Percentiles rank a stretch among this genome's conserved stretches.
phyloP scores from a whole-genome alignment of 2,329 filamentous ascomycete genomes.

The Lachnellula arida region DNA sequence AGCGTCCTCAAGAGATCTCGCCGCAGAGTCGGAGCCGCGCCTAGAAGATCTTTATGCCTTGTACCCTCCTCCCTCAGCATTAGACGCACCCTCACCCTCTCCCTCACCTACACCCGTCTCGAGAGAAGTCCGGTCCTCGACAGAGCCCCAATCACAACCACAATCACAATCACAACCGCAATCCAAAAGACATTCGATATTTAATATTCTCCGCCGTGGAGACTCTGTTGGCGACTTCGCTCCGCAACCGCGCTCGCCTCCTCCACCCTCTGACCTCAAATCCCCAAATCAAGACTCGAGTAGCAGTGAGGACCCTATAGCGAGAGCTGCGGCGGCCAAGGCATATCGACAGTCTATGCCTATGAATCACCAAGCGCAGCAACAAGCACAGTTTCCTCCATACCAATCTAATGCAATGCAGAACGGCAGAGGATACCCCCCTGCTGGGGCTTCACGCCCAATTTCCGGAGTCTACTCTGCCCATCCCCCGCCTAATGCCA shows the following conservation, averaged over 20 bases:
- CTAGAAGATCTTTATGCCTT: constrained; percentile 7
- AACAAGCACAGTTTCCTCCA: constrained; percentile 38
- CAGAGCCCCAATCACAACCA: constrained; percentile 18
- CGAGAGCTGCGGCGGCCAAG: constrained; percentile 26
- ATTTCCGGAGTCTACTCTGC: constrained; percentile 43
- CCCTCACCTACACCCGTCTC: constrained; percentile 17
- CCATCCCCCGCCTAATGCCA: constrained; percentile 37
- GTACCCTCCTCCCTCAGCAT: constrained; percentile 2
- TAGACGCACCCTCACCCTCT: constrained; percentile 4
- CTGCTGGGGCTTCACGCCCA: constrained; percentile 36
- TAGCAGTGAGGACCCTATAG: constrained; percentile 29
- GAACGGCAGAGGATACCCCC: constrained; percentile 34
- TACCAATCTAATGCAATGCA: constrained; percentile 40
- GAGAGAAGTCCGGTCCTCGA: constrained; percentile 23
- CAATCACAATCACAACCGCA: constrained; percentile 7
- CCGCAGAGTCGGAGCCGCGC: constrained; percentile 19
- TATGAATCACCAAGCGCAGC: constrained; percentile 39
- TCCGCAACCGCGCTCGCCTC: constrained; percentile 15
- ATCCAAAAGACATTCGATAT: constrained; percentile 32
- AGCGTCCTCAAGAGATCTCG: constrained; percentile 21
- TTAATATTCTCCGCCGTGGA: constrained; percentile 33
- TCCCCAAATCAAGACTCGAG: constrained; percentile 23
- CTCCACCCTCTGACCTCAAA: constrained; percentile 19
- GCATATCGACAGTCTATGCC: constrained; percentile 41
- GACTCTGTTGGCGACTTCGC: constrained; percentile 21